phyloP scores from a whole-genome alignment of 1,284 basidiomycete species.

The Athelia sp. region DNA sequence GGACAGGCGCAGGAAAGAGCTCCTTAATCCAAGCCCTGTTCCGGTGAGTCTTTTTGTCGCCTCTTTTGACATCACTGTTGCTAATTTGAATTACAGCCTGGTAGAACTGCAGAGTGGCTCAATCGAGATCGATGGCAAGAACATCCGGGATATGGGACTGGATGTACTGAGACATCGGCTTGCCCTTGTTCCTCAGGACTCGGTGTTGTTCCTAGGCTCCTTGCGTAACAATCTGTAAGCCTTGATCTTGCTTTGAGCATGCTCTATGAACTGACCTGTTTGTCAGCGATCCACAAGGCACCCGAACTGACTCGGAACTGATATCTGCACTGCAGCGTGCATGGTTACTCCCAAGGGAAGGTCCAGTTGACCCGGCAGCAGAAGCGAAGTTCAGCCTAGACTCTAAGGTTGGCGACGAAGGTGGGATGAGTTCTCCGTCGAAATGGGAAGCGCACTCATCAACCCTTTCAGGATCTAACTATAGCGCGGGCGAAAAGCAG shows the following conservation, averaged over 20 bases:
- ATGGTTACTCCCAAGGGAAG: conserved; percentile 52
- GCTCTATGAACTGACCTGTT: neutral
- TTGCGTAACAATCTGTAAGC: conserved; percentile 64
- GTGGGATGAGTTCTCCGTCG: conserved; percentile 29
- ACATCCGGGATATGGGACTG: conserved; percentile 55
- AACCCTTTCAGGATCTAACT: conserved; percentile 53
- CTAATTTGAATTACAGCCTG: conserved; percentile 48
- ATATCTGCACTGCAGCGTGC: conserved; percentile 53
- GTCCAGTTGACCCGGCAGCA: conserved; percentile 38
- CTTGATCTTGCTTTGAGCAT: conserved; percentile 16
- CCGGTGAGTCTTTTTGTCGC: conserved; percentile 32
- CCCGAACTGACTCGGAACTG: conserved; percentile 48
- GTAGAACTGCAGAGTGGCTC: conserved; percentile 59
- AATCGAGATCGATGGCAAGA: conserved; percentile 68
- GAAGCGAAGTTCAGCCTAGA: conserved; percentile 68
- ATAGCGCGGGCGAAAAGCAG: conserved; percentile 76
- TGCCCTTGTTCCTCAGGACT: conserved; percentile 73
- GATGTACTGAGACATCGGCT: conserved; percentile 53
- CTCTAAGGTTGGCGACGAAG: conserved; percentile 59
- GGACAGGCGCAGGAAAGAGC: conserved; percentile 76
- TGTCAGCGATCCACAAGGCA: conserved; percentile 52
- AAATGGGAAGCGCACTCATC: neutral
- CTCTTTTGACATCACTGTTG: conserved; percentile 15
- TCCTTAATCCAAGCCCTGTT: conserved; percentile 79
- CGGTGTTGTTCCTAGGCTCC: conserved; percentile 59